Conservation (phyloP, 106 monocot species). For the Apostasia ramifera region DNA sequence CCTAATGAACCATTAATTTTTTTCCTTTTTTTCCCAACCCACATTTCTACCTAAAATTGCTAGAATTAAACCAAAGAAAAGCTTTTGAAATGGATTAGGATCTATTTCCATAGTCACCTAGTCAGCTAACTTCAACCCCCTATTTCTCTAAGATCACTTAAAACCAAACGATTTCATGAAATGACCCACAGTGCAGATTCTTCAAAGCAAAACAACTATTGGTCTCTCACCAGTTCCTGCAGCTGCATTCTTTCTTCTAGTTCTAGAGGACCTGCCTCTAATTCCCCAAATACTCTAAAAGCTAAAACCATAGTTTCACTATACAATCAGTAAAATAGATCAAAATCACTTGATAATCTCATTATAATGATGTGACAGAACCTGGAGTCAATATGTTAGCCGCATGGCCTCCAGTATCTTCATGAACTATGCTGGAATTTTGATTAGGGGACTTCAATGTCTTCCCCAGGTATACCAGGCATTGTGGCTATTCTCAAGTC, state of each 20-base stretch:
- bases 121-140: too few species aligned
- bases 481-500: conserved; percentile 58
- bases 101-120: too few species aligned
- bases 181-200: conserved; percentile 36
- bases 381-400: conserved; percentile 79
- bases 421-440: conserved; percentile 67
- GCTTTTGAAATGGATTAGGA: too few species aligned
- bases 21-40: too few species aligned
- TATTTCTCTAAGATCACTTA: too few species aligned
- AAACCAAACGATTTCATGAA: conserved; percentile 3
- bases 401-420: conserved; percentile 59
- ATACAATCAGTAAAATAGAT: too few species aligned
- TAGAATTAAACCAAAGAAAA: too few species aligned
- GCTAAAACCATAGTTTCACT: conserved; percentile 11
- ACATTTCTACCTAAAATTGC: too few species aligned
- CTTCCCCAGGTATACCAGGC: conserved; percentile 64
- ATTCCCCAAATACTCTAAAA: conserved; percentile 59
- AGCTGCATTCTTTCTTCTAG: conserved; percentile 45
- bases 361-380: conserved; percentile 52
- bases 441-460: conserved; percentile 69
- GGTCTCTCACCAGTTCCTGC: conserved; percentile 40
- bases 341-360: too few species aligned
- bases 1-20: too few species aligned
- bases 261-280: conserved; percentile 64
- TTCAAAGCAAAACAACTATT: conserved; percentile 21